Evolutionary conservation across 495 filamentous ascomycete species (phyloP).

Genomic region (Xylaria palmicola): DNA sequence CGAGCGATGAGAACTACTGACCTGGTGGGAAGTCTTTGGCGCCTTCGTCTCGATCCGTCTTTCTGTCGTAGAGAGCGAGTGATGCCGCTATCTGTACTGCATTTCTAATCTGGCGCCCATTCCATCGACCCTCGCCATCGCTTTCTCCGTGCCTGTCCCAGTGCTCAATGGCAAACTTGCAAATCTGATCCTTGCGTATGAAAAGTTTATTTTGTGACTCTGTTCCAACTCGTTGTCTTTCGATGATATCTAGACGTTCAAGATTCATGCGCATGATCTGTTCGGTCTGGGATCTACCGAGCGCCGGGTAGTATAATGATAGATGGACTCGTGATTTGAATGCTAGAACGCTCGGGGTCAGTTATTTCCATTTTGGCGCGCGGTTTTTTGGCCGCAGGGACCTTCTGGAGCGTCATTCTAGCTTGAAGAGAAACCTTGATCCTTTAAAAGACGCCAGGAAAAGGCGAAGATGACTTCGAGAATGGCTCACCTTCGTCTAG

Average conservation of each 20-base stretch:
- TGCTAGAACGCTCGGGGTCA: too few species aligned
- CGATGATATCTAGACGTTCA: slow-evolving; percentile 59
- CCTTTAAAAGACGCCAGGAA: too few species aligned
- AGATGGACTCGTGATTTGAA: slow-evolving; percentile 52
- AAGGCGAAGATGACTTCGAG: too few species aligned
- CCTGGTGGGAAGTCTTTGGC: not conserved
- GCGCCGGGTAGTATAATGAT: slow-evolving; percentile 60
- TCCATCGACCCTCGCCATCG: not conserved
- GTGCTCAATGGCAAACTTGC: not conserved
- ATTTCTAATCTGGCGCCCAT: not conserved
- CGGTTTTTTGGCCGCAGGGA: too few species aligned
- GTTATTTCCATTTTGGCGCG: too few species aligned
- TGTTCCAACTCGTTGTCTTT: not conserved
- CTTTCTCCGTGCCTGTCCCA: not conserved
- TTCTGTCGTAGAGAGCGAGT: not conserved
- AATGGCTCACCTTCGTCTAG: too few species aligned
- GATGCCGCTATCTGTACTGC: not conserved
- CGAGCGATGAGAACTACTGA: not conserved
- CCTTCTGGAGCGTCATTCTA: too few species aligned
- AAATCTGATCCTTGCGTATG: not conserved
- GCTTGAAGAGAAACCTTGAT: too few species aligned
- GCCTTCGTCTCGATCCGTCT: not conserved
- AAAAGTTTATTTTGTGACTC: not conserved
- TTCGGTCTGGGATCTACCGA: slow-evolving; percentile 66
- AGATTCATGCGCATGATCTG: slow-evolving; percentile 74